phyloP scores from a whole-genome alignment of 1,139 yeast genomes.

The Saccharomyces hybrid region DNA sequence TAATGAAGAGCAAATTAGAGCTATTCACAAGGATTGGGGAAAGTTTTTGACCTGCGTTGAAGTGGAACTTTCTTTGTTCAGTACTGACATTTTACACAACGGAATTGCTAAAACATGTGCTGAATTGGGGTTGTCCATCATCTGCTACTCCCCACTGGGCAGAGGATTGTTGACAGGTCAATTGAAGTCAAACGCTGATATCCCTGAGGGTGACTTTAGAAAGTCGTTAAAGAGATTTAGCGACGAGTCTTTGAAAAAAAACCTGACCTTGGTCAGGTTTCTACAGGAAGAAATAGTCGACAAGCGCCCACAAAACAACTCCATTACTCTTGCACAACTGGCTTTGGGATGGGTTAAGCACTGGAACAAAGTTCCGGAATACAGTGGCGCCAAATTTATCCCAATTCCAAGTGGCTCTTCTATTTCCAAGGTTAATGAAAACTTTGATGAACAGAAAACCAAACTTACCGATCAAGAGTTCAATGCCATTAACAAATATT shows the following conservation, averaged over 20 bases:
- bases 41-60: slow-evolving; percentile 62
- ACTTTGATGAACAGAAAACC: slow-evolving; percentile 38
- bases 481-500: slow-evolving; percentile 40
- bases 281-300: slow-evolving; percentile 40
- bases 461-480: slow-evolving; percentile 48
- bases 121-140: slow-evolving; percentile 56
- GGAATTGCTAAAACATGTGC: slow-evolving; percentile 51
- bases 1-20: slow-evolving; percentile 47
- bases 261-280: slow-evolving; percentile 40
- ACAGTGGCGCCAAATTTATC: slow-evolving; percentile 44
- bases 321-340: slow-evolving; percentile 54
- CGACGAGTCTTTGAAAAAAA: slow-evolving; percentile 48
- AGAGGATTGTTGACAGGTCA: slow-evolving; percentile 68
- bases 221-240: slow-evolving; percentile 49
- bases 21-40: slow-evolving; percentile 41
- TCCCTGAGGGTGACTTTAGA: slow-evolving; percentile 52
- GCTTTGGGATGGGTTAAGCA: slow-evolving; percentile 66
- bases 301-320: slow-evolving; percentile 38
- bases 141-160: slow-evolving; percentile 81
- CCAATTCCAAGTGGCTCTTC: slow-evolving; percentile 78
- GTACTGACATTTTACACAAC: slow-evolving; percentile 50
- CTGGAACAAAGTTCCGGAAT: slow-evolving; percentile 36
- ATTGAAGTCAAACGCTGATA: slow-evolving; percentile 39
- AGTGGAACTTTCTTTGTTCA: slow-evolving; percentile 63
- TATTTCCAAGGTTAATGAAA: slow-evolving; percentile 50